Evolutionary conservation across 768 basidiomycete species (phyloP).

Genomic region (Leccinellum luteum): DNA sequence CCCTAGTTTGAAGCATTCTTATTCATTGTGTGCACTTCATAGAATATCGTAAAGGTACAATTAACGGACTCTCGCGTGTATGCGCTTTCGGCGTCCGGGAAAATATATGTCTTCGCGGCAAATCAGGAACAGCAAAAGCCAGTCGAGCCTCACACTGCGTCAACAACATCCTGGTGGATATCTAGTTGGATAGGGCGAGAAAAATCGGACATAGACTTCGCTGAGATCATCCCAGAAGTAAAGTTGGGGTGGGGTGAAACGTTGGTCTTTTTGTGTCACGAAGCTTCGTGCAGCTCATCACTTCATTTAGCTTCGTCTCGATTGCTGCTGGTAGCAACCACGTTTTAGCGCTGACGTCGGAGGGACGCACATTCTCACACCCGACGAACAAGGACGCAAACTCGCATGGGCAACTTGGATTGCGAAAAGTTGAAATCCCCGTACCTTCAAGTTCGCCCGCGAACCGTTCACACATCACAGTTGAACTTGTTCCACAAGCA

Average conservation of each 20-base stretch:
- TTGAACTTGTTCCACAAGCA: constrained; percentile 59
- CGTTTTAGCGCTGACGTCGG: constrained; percentile 65
- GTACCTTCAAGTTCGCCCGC: constrained; percentile 23
- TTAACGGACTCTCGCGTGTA: constrained; percentile 61
- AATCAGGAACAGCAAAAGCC: constrained; percentile 46
- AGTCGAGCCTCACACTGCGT: constrained; percentile 37
- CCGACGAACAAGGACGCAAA: constrained; percentile 77
- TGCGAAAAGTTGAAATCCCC: constrained; percentile 58
- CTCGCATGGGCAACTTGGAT: constrained; percentile 78
- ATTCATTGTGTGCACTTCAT: neutral
- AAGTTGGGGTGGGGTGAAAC: constrained; percentile 63
- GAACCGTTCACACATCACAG: constrained; percentile 35
- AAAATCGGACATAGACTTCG: constrained; percentile 51
- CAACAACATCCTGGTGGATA: constrained; percentile 58
- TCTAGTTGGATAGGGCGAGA: constrained; percentile 55
- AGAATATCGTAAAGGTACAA: constrained; percentile 72
- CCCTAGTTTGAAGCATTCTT: neutral
- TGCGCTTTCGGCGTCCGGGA: constrained; percentile 76
- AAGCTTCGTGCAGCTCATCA: constrained; percentile 9
- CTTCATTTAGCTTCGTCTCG: constrained; percentile 54
- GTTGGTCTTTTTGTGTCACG: constrained; percentile 36
- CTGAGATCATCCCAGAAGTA: constrained; percentile 58
- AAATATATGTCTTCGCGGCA: constrained; percentile 66
- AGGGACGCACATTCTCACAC: constrained; percentile 75
- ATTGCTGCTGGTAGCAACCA: constrained; percentile 75